Evolutionary conservation across 2,329 filamentous ascomycete species (phyloP), one percentile per base, ranked within the genome.

Genomic region (Pochonia chlamydosporia): DNA sequence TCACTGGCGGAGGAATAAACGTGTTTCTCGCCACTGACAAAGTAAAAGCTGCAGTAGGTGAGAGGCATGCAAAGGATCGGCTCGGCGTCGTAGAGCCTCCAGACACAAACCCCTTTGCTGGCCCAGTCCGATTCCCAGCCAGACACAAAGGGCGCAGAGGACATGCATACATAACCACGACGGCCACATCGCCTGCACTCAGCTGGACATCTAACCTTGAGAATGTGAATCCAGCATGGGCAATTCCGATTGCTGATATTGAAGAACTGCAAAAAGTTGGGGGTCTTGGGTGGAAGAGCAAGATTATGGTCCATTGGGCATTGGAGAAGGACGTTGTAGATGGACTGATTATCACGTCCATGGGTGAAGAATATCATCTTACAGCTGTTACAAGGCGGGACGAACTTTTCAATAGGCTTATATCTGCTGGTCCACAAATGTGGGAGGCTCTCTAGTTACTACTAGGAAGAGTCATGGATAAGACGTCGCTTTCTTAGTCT

Each of bases 271-370:
- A 82, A 63, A 95, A 95, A 67, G 71, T 91, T 2, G 88, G 89
- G 4, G 89, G 89, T 0, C 72, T 91, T 30, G 87, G 88, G 0
- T 95, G 88, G 88, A 95, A 93, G 67, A 82, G 82, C 1, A 92
- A 89, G 69, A 68, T 93, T 43, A 76, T 93, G 2, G 85, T 93
- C 1, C 87, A 88, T 0, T 89, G 89, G 87, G 83, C 85, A 1
- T 75, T 89, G 57, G 78, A 81, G 1, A 75, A 82, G 41, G 82
- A 91, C 62, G 80, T 93, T 25, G 81, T 84, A 0, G 89, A 93
- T 67, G 87, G 87, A 0, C 56, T 95, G 54, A 74, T 87, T 53
- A 79, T 92, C 53, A 70, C 70, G 23, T 81, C 81, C n/a, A 71
- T 71, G 46, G 66, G 66, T 13, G 79, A 84, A 0, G 70, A 68